A percentile compares a stretch with the other conserved stretches of the same genome.
Conservation (phyloP, 805 yeast species). For the Starmerella potacharoeniae region DNA sequence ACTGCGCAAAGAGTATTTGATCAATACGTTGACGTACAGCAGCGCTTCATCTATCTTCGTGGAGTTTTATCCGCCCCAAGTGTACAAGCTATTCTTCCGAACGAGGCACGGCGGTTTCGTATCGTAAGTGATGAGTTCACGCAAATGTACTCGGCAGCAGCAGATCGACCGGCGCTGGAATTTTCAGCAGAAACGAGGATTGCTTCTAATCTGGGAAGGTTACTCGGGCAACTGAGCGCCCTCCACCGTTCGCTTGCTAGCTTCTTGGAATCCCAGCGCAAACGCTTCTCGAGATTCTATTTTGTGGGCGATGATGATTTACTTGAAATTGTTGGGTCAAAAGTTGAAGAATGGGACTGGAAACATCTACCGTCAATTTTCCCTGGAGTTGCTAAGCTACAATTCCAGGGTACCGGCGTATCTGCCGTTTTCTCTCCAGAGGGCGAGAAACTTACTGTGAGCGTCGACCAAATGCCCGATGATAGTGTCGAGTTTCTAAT, state of each 20-base stretch:
- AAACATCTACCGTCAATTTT: slow-evolving; percentile 10
- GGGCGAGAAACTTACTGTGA: slow-evolving; percentile 42
- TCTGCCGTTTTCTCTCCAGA: slow-evolving; percentile 48
- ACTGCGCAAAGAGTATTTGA: slow-evolving; percentile 43
- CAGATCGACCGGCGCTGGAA: slow-evolving; percentile 41
- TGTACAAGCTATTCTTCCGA: slow-evolving; percentile 43
- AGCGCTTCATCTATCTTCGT: slow-evolving; percentile 77
- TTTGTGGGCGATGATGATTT: slow-evolving; percentile 87
- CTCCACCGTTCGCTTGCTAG: slow-evolving; percentile 60
- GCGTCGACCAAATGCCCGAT: slow-evolving; percentile 31
- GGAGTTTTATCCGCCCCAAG: slow-evolving; percentile 52
- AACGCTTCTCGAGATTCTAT: slow-evolving; percentile 65
- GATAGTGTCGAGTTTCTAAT: slow-evolving; percentile 52
- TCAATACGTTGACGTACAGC: slow-evolving; percentile 71
- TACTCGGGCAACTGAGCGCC: slow-evolving; percentile 44
- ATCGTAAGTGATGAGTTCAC: slow-evolving; percentile 31
- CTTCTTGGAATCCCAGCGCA: slow-evolving; percentile 70
- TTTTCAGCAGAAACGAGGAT: slow-evolving; percentile 41
- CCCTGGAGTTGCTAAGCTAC: slow-evolving; percentile 18
- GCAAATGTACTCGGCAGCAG: slow-evolving; percentile 37
- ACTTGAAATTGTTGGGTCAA: slow-evolving; percentile 60
- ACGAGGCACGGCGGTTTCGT: slow-evolving; percentile 56
- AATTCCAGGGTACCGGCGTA: slow-evolving; percentile 10
- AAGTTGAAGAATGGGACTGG: slow-evolving; percentile 32
- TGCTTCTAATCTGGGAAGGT: slow-evolving; percentile 36